phyloP scores from a whole-genome alignment of 2,329 filamentous ascomycete species.

The Sporothrix brunneoviolacea region DNA sequence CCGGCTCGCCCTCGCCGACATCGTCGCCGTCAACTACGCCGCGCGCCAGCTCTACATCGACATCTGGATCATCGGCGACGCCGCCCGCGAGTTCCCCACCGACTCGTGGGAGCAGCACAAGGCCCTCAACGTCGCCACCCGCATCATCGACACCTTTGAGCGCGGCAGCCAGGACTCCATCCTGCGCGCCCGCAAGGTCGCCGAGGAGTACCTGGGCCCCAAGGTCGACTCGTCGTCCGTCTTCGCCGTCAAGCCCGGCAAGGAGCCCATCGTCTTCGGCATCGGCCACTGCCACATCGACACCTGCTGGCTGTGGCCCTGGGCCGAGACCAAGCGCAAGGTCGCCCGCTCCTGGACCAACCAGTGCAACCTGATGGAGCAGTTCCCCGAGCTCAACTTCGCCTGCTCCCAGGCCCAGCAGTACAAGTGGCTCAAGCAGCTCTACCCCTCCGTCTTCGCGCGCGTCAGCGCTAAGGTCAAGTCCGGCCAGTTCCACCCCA shows the following conservation, averaged over 20 bases:
- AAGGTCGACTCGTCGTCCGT: conserved; percentile 77
- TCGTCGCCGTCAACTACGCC: conserved; percentile 81
- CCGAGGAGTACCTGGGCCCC: conserved; percentile 72
- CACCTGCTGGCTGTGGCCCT: conserved; percentile 98
- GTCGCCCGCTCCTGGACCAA: conserved; percentile 94
- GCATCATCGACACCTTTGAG: conserved; percentile 86
- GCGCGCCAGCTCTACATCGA: conserved; percentile 81
- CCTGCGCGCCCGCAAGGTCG: conserved; percentile 72
- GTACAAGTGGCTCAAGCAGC: conserved; percentile 90
- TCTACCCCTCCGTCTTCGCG: conserved; percentile 83
- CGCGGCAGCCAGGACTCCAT: conserved; percentile 73
- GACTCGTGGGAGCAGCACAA: conserved; percentile 86
- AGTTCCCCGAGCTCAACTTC: conserved; percentile 90
- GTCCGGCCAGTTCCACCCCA: conserved; percentile 84
- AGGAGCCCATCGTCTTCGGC: conserved; percentile 71
- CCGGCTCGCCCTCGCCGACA: conserved; percentile 67
- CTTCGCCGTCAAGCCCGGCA: conserved; percentile 66
- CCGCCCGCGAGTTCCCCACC: conserved; percentile 80
- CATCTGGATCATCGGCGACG: conserved; percentile 93
- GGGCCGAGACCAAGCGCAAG: conserved; percentile 95
- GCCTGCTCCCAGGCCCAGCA: conserved; percentile 92
- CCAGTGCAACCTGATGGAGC: conserved; percentile 90
- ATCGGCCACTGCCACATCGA: conserved; percentile 98
- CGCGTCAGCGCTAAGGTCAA: conserved; percentile 88
- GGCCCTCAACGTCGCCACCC: conserved; percentile 74